These are phyloP conservation scores for Madurella fahalii DNA, from an alignment of 2,329 filamentous ascomycete species.

Conservation along the genomic window DNA sequence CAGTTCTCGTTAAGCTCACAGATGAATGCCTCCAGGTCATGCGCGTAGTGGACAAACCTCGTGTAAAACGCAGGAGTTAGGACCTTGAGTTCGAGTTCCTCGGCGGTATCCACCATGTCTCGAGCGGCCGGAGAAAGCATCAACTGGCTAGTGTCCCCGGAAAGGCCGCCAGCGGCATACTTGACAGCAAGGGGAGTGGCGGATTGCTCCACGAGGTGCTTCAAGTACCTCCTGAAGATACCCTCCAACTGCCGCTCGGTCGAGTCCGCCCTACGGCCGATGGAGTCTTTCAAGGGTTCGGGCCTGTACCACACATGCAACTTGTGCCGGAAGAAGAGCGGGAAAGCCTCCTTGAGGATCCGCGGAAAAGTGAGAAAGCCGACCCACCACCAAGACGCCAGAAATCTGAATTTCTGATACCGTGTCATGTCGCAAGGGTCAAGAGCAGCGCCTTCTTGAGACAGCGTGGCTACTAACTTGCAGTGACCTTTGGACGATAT, in stretches of 20 bases:
- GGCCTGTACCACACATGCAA: constrained; percentile 64
- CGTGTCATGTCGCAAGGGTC: constrained; percentile 46
- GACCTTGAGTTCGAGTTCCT: constrained; percentile 52
- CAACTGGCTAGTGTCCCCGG: constrained; percentile 34
- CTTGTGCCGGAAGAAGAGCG: constrained; percentile 52
- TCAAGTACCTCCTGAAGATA: constrained; percentile 46
- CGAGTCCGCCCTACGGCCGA: constrained; percentile 49
- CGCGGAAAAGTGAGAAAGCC: constrained; percentile 62
- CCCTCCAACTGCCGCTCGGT: constrained; percentile 46
- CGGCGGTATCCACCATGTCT: constrained; percentile 11
- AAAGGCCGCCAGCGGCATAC: constrained; percentile 51
- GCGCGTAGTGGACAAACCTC: constrained; percentile 59
- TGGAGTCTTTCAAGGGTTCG: constrained; percentile 54
- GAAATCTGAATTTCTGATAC: constrained; percentile 42
- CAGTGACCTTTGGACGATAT: constrained; percentile 55
- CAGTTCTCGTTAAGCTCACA: constrained; percentile 55
- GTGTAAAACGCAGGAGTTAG: constrained; percentile 65
- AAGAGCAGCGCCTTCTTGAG: constrained; percentile 47
- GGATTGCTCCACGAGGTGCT: constrained; percentile 46
- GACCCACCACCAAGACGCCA: constrained; percentile 62
- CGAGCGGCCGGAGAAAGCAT: constrained; percentile 34
- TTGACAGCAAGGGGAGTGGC: constrained; percentile 43
- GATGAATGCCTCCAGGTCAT: constrained; percentile 59
- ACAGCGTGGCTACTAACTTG: constrained; percentile 59
- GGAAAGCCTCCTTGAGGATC: constrained; percentile 57